A percentile compares a stretch with the other conserved stretches of the same genome.
phyloP scores from a whole-genome alignment of 1,284 basidiomycete genomes.

The Apiotrichum laibachii region DNA sequence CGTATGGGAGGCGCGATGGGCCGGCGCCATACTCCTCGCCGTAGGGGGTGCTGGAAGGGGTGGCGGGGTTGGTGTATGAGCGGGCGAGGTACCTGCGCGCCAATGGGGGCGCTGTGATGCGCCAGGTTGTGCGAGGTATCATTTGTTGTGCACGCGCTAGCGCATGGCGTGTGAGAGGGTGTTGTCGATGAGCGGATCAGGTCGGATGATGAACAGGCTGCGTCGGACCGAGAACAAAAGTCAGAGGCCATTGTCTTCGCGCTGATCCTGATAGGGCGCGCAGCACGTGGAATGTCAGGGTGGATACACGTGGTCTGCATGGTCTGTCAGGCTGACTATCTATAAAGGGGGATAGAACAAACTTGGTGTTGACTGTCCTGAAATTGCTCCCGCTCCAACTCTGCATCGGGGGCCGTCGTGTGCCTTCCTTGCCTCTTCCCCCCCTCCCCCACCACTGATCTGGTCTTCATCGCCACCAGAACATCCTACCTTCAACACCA shows the following conservation, averaged over 20 bases:
- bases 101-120: constrained; percentile 11
- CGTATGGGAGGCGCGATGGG: constrained; percentile 38
- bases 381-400: too few species aligned
- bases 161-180: constrained; percentile 4
- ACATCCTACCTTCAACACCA: neutral
- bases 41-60: constrained; percentile 22
- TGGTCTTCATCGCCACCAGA: too few species aligned
- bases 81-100: neutral
- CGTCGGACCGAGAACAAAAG: neutral
- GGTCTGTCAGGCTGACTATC: too few species aligned
- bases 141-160: constrained; percentile 1
- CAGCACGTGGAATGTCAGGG: too few species aligned
- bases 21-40: constrained; percentile 40
- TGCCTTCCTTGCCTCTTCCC: neutral
- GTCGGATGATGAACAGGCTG: neutral
- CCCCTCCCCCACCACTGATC: neutral
- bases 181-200: neutral
- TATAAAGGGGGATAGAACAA: too few species aligned
- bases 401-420: too few species aligned
- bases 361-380: too few species aligned
- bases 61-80: neutral
- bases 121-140: constrained; percentile 7
- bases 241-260: neutral
- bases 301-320: too few species aligned
- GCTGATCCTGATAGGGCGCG: too few species aligned